Evolutionary conservation across 2,329 filamentous ascomycete species (phyloP).

Genomic region (Sclerotinia subarctica): DNA sequence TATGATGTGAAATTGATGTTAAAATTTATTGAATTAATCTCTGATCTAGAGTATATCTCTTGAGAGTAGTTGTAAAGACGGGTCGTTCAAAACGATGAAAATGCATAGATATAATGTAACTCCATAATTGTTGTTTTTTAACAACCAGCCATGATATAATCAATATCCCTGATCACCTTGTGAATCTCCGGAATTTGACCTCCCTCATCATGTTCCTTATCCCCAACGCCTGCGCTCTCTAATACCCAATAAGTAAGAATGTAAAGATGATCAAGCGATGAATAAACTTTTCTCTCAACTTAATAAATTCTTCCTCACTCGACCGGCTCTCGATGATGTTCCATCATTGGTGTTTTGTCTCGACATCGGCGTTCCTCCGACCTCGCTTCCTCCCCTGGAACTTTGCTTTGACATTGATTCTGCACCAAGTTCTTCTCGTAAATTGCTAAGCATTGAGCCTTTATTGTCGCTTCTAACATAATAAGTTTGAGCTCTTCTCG

Average conservation of each 20-base stretch:
- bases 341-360: constrained; percentile 21
- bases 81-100: background rate
- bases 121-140: background rate
- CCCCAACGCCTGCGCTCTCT: constrained; percentile 6
- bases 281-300: background rate
- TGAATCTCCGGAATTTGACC: background rate
- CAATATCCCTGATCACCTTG: constrained; percentile 3
- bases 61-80: background rate
- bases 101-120: background rate
- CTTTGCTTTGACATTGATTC: constrained; percentile 25
- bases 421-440: constrained; percentile 24
- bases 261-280: background rate
- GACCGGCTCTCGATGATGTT: constrained; percentile 6
- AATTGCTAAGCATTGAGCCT: constrained; percentile 20
- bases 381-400: constrained; percentile 19
- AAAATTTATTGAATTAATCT: background rate
- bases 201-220: constrained; percentile 8
- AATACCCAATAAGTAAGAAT: constrained; percentile 5
- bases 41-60: background rate
- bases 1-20: background rate
- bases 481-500: constrained; percentile 14
- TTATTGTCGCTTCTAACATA: constrained; percentile 23
- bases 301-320: constrained; percentile 12
- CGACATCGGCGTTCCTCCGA: constrained; percentile 17
- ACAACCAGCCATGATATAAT: constrained; percentile 14